Evolutionary conservation across 1,139 yeast species (phyloP).

Genomic region (Protomyces inundatus): DNA sequence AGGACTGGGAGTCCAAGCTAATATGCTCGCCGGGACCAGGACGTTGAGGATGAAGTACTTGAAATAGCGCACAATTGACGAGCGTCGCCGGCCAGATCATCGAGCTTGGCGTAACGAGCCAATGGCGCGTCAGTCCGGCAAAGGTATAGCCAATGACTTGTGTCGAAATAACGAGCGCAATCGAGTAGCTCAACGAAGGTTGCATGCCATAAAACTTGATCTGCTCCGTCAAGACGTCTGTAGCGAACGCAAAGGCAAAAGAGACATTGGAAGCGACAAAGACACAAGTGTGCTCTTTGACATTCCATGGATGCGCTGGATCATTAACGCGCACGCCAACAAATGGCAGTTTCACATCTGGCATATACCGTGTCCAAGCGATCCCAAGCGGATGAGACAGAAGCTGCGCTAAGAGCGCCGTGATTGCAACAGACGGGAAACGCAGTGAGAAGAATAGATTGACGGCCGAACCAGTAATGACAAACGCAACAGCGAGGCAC

Average conservation of each 20-base stretch:
- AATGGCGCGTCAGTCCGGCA: conserved; percentile 55
- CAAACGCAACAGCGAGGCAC: conserved; percentile 43
- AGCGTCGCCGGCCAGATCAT: conserved; percentile 57
- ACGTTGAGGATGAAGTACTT: conserved; percentile 21
- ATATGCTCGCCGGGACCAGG: background rate
- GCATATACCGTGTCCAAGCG: conserved; percentile 45
- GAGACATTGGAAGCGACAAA: conserved; percentile 39
- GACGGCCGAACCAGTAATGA: conserved; percentile 51
- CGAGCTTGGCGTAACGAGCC: conserved; percentile 56
- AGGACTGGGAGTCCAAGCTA: background rate
- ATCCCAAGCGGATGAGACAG: conserved; percentile 43
- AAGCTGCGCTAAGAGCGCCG: conserved; percentile 53
- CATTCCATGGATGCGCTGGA: conserved; percentile 11
- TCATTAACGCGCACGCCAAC: conserved; percentile 2
- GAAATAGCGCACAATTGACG: conserved; percentile 26
- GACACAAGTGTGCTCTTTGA: conserved; percentile 22
- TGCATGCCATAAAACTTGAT: conserved; percentile 41
- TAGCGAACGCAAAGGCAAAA: conserved; percentile 51
- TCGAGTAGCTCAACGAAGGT: conserved; percentile 25
- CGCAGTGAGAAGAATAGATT: conserved; percentile 57
- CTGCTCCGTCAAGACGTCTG: conserved; percentile 57
- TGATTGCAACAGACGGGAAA: conserved; percentile 51
- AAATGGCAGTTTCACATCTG: conserved; percentile 37
- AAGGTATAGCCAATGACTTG: conserved; percentile 63
- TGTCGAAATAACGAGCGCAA: conserved; percentile 35